Base-by-base conservation (phyloP, 495 filamentous ascomycete genomes). In the Margaritispora aquatica region DNA sequence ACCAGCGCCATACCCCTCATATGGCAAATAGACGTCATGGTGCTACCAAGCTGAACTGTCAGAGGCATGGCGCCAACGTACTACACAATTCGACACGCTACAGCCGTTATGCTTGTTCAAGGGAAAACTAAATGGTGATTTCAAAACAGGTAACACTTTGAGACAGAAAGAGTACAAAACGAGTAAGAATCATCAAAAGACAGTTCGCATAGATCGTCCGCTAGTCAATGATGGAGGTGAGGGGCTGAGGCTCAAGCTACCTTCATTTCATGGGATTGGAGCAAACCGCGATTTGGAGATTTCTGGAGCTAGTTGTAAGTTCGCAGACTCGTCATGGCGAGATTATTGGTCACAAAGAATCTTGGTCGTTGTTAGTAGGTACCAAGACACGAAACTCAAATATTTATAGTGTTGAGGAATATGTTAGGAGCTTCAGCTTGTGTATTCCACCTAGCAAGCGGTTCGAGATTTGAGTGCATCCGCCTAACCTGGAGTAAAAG, bases 401-500 rank as follows among this genome's bases (percentile, higher is more conserved):
- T n/a, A n/a, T 3, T 8, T 44, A 13, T 44, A 17, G 19, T 8
- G 38, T 3, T 8, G 38, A 17, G 38, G 17, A n/a, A n/a, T 3
- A 44, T 15, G 15, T 17, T n/a, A 3, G 38, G 38, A n/a, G 38
- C 7, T 44, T 44, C 7, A 44, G 38, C 3, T 10, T 9, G 38
- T n/a, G 19, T 3, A 44, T 5, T 34, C 13, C 5, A 34, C 29
- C 5, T 5, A 34, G 5, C 19, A n/a, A 7, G 3, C 19, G 38
- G 38, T 44, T 44, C 15, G 8, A n/a, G 19, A n/a, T n/a, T 7
- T n/a, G 3, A 2, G 38, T 15, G 19, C 8, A 10, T 44, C 38
- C 38, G 19, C 17, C 3, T 17, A n/a, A 44, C 17, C 57, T 60
- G 49, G 31, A 44, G 57, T 54, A 59, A 60, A 53, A 31, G 57